Evolutionary conservation across 805 yeast genomes (phyloP), one percentile per base, ranked within the genome.

Genomic region (Sporopachydermia quercuum): DNA sequence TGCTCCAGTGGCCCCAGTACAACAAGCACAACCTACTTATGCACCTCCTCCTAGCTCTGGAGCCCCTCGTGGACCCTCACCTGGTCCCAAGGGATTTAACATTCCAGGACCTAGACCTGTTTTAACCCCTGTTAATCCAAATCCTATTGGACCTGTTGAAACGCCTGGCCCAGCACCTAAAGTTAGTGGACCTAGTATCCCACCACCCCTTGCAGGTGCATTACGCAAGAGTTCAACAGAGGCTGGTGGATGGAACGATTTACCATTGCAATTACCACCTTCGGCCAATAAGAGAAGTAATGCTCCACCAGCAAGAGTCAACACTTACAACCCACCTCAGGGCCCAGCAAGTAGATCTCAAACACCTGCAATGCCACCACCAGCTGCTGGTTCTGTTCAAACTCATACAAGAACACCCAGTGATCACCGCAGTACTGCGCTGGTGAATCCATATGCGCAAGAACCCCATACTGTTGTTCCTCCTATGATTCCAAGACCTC

Each of bases 321-420:
- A 50, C 38, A 47, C 51, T 13, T 55, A 54, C 42, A 47, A 44
- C 40, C 52, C 48, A 19, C 40, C 50, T 16, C 49, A 51, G 13
- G 47, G 52, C 35, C 50, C 54, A 23, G 40, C 49, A 19, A 39
- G 47, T 34, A 11, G 36, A 34, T 19, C 46, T 15, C 45, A n/a
- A 35, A 18, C 51, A 50, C 17, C 19, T 58, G 18, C 56, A 67
- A 39, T 61, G 68, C 49, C 57, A n/a, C 47, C 51, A 17, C 37
- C 43, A 19, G 30, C 46, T 35, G 36, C 43, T 36, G 40, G 14
- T 35, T 27, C 40, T 36, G 37, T 41, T 16, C 34, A 33, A 13
- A 39, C 34, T 23, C 42, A 35, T 4, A 19, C 37, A 23, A 14
- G 18, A 34, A 42, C 40, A 19, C 40, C 45, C 34, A 43, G 49